Evolutionary conservation across 1,284 basidiomycete genomes (phyloP).

Genomic region (Ganoderma resinaceum): DNA sequence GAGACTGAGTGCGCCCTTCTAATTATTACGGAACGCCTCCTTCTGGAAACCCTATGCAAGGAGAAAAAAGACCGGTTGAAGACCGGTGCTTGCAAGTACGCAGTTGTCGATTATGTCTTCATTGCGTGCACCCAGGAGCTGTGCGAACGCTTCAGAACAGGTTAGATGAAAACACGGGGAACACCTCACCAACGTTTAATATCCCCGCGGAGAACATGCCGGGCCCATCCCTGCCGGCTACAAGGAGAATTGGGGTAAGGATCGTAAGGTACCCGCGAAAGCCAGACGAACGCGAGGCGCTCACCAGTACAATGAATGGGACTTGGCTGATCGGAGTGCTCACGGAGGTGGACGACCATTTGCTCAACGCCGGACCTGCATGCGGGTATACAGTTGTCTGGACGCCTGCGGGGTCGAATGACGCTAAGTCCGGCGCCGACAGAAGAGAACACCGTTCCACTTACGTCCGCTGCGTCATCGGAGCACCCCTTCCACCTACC

Average conservation of each 20-base stretch:
- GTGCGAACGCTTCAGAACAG: neutral
- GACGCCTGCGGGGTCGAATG: constrained; percentile 41
- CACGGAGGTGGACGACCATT: constrained; percentile 47
- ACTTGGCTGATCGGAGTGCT: constrained; percentile 47
- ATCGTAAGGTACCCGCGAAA: neutral
- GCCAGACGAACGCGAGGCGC: neutral
- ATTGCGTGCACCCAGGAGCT: constrained; percentile 51
- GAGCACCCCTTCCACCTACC: constrained; percentile 37
- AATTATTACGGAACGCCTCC: constrained; percentile 46
- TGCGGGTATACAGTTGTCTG: constrained; percentile 41
- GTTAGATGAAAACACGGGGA: constrained; percentile 1
- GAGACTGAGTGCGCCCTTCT: constrained; percentile 47
- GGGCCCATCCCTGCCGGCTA: constrained; percentile 56
- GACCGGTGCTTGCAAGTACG: constrained; percentile 46
- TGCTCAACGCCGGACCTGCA: constrained; percentile 42
- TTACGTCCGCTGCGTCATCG: constrained; percentile 39
- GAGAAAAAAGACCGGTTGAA: constrained; percentile 44
- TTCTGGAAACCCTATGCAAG: constrained; percentile 44
- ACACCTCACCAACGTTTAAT: constrained; percentile 37
- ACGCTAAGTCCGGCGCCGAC: neutral
- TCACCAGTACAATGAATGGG: constrained; percentile 51
- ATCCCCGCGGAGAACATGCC: constrained; percentile 48
- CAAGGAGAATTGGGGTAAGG: neutral
- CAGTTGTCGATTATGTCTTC: constrained; percentile 50
- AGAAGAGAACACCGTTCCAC: constrained; percentile 9